Evolutionary conservation across 441 rosid genomes (phyloP), one percentile per base, ranked within the genome.

Genomic region (Pelargonium fulgidum): DNA sequence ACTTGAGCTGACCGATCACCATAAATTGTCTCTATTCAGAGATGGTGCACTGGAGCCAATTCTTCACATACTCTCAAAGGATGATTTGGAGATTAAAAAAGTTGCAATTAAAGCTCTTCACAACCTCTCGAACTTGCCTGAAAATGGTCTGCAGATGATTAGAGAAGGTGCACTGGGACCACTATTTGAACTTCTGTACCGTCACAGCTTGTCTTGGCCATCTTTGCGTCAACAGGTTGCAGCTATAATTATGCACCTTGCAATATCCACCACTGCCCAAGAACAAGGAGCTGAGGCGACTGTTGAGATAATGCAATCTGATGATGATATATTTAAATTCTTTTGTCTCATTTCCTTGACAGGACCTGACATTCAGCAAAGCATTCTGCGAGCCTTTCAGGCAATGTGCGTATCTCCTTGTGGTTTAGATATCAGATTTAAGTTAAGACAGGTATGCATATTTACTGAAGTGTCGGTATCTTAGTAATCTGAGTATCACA

Each of bases 111-210:
- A 65, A 44, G 78, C 82, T 71, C 79, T 79, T 24, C 72, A 75
- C 20, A 70, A 77, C 68, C 82, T 77, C 52, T 81, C 82, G 39
- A 73, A 33, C 71, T 24, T 79, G 50, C 78, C 81, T 10, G 64
- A 70, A 72, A 79, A 73, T 72, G 81, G 82, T 50, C 75, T 71
- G 48, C 77, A 66, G 79, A 79, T 81, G 79, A 79, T 77, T 24
- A 70, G 65, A 68, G 76, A 75, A 66, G 81, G 82, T 44, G 81
- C 79, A 10, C 39, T 68, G 52, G 74, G 62, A 47, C 73, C 77
- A 44, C 66, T 81, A 64, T 75, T 79, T 29, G 81, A 77, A 58
- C 74, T 81, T 64, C 82, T 81, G 44, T 79, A 81, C 62, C 75
- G 74, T 12, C 82, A 76, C 65, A 71, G 82, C 74, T 73, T 75